Evolutionary conservation across 139 green algal species (phyloP).

Genomic region (Coelastrella sp.): DNA sequence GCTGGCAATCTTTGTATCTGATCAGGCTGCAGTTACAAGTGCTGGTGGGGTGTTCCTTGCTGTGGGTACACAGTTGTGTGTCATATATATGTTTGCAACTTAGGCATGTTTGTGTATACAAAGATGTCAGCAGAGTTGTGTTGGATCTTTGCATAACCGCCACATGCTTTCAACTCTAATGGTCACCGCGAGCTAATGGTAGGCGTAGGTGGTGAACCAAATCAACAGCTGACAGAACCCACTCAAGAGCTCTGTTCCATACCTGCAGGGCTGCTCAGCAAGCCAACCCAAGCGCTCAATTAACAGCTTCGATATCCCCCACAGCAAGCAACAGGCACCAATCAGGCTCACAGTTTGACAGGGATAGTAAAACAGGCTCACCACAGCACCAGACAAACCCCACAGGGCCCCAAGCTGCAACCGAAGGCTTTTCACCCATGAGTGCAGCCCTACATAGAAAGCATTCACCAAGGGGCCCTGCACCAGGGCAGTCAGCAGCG

Average conservation of each 20-base stretch:
- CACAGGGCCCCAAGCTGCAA: background rate
- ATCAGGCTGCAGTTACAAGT: too few species aligned
- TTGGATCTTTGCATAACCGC: too few species aligned
- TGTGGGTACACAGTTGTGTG: too few species aligned
- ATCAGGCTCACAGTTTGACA: background rate
- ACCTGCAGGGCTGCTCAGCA: background rate
- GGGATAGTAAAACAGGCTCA: background rate
- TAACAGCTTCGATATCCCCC: background rate
- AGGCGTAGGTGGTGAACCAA: too few species aligned
- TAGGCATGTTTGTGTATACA: too few species aligned
- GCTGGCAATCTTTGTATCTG: too few species aligned
- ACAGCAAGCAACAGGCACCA: slow-evolving; percentile 6
- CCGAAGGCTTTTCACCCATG: slow-evolving; percentile 15
- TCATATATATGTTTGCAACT: too few species aligned
- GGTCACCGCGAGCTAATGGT: too few species aligned
- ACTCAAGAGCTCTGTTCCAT: background rate
- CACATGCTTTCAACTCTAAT: too few species aligned
- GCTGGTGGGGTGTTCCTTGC: too few species aligned
- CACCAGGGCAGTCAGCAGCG: background rate
- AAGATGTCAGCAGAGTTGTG: too few species aligned
- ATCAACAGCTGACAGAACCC: too few species aligned
- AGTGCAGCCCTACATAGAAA: slow-evolving; percentile 29
- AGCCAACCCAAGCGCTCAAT: background rate
- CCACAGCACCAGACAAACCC: background rate
- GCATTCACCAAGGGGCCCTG: background rate